Conservation (phyloP, 805 yeast species). For the Lipomyces kockii region DNA sequence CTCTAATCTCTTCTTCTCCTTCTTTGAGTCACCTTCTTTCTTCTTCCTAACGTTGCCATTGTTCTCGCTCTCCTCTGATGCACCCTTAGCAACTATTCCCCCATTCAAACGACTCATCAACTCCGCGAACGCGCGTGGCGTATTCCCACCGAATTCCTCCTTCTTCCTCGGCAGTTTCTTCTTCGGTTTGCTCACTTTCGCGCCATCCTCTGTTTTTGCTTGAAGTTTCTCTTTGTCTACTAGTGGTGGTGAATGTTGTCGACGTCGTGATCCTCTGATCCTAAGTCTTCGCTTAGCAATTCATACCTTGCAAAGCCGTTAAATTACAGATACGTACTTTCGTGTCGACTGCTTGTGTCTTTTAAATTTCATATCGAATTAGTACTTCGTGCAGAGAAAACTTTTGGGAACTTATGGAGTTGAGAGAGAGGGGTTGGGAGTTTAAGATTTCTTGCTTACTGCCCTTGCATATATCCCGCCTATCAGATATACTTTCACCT, state of each 20-base stretch:
- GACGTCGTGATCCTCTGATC: conserved; percentile 21
- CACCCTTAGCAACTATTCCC: neutral
- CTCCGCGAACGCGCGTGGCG: conserved; percentile 45
- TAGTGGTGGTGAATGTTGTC: conserved; percentile 26
- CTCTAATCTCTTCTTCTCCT: conserved; percentile 17
- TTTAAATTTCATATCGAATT: conserved; percentile 4
- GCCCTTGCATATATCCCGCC: no score
- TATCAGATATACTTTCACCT: no score
- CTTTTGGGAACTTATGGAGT: no score
- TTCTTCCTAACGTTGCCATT: neutral
- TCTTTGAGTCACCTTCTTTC: conserved; percentile 22
- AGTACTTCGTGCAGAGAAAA: no score
- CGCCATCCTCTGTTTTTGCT: conserved; percentile 1
- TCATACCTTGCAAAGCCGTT: neutral
- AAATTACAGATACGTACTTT: conserved; percentile 6
- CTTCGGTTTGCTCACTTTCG: conserved; percentile 26
- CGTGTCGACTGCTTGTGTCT: conserved; percentile 12
- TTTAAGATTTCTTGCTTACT: no score
- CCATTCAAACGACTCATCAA: conserved; percentile 40
- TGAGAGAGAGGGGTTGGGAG: no score
- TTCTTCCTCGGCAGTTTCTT: conserved; percentile 21
- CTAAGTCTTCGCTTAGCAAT: neutral
- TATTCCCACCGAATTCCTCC: conserved; percentile 42
- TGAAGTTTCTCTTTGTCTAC: conserved; percentile 11
- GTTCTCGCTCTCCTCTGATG: neutral